Evolutionary conservation across 2,329 filamentous ascomycete genomes (phyloP).

Genomic region (Fusarium sacchari): DNA sequence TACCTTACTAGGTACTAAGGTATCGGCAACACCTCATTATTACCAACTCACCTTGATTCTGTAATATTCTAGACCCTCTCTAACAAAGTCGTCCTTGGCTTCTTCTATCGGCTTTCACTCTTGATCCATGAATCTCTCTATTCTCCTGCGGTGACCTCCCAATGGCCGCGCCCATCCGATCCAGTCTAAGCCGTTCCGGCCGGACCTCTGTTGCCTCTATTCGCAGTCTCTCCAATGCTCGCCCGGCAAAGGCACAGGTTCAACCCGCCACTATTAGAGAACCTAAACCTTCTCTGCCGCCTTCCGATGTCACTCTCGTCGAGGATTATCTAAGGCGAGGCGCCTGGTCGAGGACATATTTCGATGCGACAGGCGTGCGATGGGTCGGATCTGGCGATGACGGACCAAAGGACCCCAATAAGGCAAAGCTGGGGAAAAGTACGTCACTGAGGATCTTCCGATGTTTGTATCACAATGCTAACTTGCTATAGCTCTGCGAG

Average conservation of each 20-base stretch:
- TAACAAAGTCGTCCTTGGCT: neutral
- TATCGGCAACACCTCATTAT: conserved; percentile 1
- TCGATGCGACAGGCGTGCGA: conserved; percentile 46
- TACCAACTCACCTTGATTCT: conserved; percentile 7
- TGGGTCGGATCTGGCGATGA: conserved; percentile 44
- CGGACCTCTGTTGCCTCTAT: conserved; percentile 37
- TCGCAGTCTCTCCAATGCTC: conserved; percentile 45
- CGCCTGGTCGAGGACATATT: conserved; percentile 43
- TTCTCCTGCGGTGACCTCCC: conserved; percentile 42
- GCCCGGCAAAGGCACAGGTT: conserved; percentile 46
- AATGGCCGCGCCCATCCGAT: conserved; percentile 51
- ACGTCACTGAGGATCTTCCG: conserved; percentile 41
- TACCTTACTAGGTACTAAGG: neutral
- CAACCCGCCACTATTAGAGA: conserved; percentile 36
- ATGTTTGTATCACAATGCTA: neutral
- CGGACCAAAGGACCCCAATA: conserved; percentile 63
- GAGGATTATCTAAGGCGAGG: conserved; percentile 17
- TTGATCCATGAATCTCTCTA: conserved; percentile 38
- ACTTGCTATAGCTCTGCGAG: conserved; percentile 63
- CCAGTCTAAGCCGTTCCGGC: conserved; percentile 40
- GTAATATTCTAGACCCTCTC: neutral
- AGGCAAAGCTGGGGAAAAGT: conserved; percentile 73
- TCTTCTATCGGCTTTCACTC: neutral
- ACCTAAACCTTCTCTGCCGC: neutral
- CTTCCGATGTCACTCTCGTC: conserved; percentile 12